These are phyloP conservation scores for Globisporangium apiculatum DNA, from an alignment of 352 stramenopile genomes.

Conservation along the genomic window DNA sequence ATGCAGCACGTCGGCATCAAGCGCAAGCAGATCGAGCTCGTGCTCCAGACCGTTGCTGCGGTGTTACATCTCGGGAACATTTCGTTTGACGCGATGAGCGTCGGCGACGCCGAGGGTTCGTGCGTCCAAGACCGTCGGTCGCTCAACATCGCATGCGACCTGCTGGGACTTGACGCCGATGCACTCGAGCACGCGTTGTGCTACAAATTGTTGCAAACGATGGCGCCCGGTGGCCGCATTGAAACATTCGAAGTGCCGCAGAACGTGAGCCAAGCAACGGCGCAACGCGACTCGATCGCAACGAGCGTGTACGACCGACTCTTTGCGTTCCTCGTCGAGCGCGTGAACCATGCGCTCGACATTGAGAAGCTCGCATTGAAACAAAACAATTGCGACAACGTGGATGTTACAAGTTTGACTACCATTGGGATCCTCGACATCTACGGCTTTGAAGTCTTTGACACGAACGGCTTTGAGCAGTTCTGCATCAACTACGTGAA, in stretches of 20 bases:
- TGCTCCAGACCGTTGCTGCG: constrained; percentile 74
- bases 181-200: constrained; percentile 68
- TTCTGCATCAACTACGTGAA: constrained; percentile 93
- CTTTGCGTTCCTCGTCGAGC: constrained; percentile 96
- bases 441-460: constrained; percentile 96
- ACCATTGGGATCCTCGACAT: constrained; percentile 94
- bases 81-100: constrained; percentile 46
- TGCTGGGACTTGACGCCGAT: constrained; percentile 59
- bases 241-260: constrained; percentile 85
- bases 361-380: constrained; percentile 81
- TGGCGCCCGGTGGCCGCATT: constrained; percentile 76
- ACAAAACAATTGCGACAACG: constrained; percentile 65
- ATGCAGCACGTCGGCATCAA: constrained; percentile 89
- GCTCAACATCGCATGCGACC: constrained; percentile 54
- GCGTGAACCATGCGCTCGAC: constrained; percentile 82
- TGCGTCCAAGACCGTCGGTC: constrained; percentile 36
- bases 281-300: constrained; percentile 93
- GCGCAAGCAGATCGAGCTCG: constrained; percentile 84
- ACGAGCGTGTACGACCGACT: constrained; percentile 95
- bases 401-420: constrained; percentile 44
- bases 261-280: constrained; percentile 80
- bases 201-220: constrained; percentile 83
- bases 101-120: constrained; percentile 72
- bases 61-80: constrained; percentile 80
- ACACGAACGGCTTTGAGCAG: constrained; percentile 91